A percentile compares a stretch with the other conserved stretches of the same genome.
phyloP scores from a whole-genome alignment of 2,329 filamentous ascomycete genomes.

The Aspergillus calidoustus region DNA sequence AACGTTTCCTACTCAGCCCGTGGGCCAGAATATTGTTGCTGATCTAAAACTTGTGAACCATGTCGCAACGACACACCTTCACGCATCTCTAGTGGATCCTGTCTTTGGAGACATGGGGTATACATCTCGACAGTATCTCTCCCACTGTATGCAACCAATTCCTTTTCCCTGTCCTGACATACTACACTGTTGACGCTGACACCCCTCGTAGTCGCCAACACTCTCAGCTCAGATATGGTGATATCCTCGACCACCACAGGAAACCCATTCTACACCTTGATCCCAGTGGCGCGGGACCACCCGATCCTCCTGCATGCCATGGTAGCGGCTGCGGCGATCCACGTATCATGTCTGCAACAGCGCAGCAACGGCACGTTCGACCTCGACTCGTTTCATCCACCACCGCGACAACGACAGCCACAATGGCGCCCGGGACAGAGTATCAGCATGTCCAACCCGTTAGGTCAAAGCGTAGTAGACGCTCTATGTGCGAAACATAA shows the following conservation, averaged over 20 bases:
- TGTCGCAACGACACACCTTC: background rate
- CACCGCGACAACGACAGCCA: too few species aligned
- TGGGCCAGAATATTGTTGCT: background rate
- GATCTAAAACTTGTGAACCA: background rate
- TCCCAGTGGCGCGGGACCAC: background rate
- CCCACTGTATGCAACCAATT: background rate
- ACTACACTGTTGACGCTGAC: background rate
- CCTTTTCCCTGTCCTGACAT: background rate
- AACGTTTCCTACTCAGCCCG: conserved; percentile 4
- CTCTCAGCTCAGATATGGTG: background rate
- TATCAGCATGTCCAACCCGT: background rate
- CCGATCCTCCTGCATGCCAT: conserved; percentile 4
- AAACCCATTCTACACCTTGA: conserved; percentile 2
- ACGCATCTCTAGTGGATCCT: conserved; percentile 3
- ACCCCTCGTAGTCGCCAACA: background rate
- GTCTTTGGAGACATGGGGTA: conserved; percentile 2
- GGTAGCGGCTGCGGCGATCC: conserved; percentile 8
- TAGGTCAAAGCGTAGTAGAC: background rate
- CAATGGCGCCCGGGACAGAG: too few species aligned
- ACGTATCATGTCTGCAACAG: conserved; percentile 5
- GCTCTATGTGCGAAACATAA: conserved; percentile 4
- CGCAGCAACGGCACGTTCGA: background rate
- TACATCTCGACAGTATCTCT: background rate
- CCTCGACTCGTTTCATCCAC: background rate
- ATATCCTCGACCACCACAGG: background rate